Base-by-base conservation (phyloP, 345 rosid genomes). In the Salix dunnii region DNA sequence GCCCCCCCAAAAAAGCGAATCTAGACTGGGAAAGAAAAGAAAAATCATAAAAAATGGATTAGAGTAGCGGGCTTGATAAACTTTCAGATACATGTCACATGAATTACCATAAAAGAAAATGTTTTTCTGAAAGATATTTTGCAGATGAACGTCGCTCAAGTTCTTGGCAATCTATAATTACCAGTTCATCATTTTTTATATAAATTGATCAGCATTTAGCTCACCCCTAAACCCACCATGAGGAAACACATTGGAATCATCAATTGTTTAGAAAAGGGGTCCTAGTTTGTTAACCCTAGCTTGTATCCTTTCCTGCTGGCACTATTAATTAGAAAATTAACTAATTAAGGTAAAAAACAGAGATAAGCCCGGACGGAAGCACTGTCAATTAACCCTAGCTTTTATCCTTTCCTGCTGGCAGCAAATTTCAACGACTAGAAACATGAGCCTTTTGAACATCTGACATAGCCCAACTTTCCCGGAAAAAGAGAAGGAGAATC, bases 381-480 rank as follows among this genome's bases (percentile, higher is more conserved):
- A 35, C 36, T 35, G 7, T 5, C 36, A 20, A 31, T 35, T 3
- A 21, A 30, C n/a, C 36, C 35, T 28, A 10, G 31, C 33, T 72
- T 36, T 10, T 30, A n/a, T 23, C 28, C 43, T 58, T 14, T 43
- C 46, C 60, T 48, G 60, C 42, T 27, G 63, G 76, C 64, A 6
- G 67, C 72, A 64, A 46, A 46, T n/a, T 33, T 33, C 38, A 28
- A 48, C 33, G 72, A 16, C 72, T 46, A 49, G 38, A 30, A 65
- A 77, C 64, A 33, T 71, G 70, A 71, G 36, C 48, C 71, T 25
- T 49, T 31, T 23, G 43, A 12, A 10, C 46, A 38, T 30, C 68
- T 30, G 55, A 53, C 58, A 66, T 20, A 36, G 7, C 68, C 68
- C 68, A 58, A 36, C 28, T 67, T 78, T 55, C 73, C 81, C 46